These are phyloP conservation scores for Leccinum pseudoinsigne DNA, from an alignment of 1,284 basidiomycete species.

Conservation along the genomic window DNA sequence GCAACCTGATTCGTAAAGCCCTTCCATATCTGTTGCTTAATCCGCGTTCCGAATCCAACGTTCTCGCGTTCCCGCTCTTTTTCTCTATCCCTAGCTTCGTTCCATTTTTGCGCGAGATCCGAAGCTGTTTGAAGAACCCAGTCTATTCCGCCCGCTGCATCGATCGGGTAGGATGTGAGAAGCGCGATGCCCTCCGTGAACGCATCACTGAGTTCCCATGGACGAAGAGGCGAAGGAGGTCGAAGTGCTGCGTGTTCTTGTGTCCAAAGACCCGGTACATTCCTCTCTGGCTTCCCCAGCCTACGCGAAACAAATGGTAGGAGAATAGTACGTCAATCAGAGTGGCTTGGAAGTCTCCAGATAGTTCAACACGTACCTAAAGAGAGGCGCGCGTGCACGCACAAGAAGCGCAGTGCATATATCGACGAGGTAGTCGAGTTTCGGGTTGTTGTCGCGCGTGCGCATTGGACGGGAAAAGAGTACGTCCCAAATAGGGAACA, in stretches of 20 bases:
- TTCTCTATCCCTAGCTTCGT: conserved; percentile 36
- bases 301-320: conserved; percentile 35
- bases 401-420: conserved; percentile 69
- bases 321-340: neutral
- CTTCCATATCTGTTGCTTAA: conserved; percentile 67
- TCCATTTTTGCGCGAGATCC: conserved; percentile 55
- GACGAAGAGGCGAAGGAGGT: conserved; percentile 46
- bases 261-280: conserved; percentile 54
- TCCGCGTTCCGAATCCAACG: conserved; percentile 51
- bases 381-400: conserved; percentile 49
- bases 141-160: conserved; percentile 66
- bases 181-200: conserved; percentile 67
- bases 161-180: conserved; percentile 62
- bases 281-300: conserved; percentile 48
- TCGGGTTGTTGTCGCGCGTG: conserved; percentile 55
- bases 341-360: neutral
- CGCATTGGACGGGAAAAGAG: conserved; percentile 61
- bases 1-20: conserved; percentile 56
- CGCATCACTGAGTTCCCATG: conserved; percentile 59
- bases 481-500: conserved; percentile 69
- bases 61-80: conserved; percentile 35
- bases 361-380: conserved; percentile 45
- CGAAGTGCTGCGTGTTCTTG: conserved; percentile 42
- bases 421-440: conserved; percentile 66
- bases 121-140: conserved; percentile 64